Base-by-base conservation (phyloP, 208 protist genomes). In the Borovskyia barvae region DNA sequence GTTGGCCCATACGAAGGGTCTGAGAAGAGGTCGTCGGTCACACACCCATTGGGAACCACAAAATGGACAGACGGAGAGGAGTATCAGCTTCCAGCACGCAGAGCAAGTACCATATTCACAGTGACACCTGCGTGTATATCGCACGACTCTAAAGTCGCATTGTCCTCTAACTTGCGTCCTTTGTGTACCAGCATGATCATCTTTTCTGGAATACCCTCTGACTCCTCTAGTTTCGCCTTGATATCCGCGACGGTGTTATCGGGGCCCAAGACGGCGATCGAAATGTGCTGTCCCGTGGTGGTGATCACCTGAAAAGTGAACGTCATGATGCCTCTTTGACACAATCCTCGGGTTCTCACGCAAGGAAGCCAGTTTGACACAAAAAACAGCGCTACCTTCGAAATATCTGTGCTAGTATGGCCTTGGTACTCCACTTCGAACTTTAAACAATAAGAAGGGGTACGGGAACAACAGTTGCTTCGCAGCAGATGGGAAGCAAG, bases 161-260 rank as follows among this genome's bases (percentile, higher is more conserved):
- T 70, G 61, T 93, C 85, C 24, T 84, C 73, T 22, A 93, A 68
- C 50, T 82, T 72, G 32, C 75, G 67, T n/a, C 91, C 91, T 11
- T 65, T 63, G 70, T 85, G 88, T 5, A 97, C 69, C 20, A 97
- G 66, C 53, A 75, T 69, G 37, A 94, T 87, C 86, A 94, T 92
- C 26, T 82, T 82, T 25, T 70, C 69, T 14, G 84, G 79, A 48
- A 95, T 87, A 8, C 85, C 79, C 47, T 90, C 87, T 30, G 73
- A 80, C 57, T 94, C 80, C 61, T 93, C 77, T 2, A 97, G 59
- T 55, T 79, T 80, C 17, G 75, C 75, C 72, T 94, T 94, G 24
- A 97, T 58, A 3, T 92, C 75, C 0, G 48, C 57, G 5, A 97
- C 75, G 6, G 79, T 94, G 69, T 92, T 90, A n/a, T 80, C 72